Base-by-base conservation (phyloP, 1,139 yeast species). In the Yamadazyma diddensiae region DNA sequence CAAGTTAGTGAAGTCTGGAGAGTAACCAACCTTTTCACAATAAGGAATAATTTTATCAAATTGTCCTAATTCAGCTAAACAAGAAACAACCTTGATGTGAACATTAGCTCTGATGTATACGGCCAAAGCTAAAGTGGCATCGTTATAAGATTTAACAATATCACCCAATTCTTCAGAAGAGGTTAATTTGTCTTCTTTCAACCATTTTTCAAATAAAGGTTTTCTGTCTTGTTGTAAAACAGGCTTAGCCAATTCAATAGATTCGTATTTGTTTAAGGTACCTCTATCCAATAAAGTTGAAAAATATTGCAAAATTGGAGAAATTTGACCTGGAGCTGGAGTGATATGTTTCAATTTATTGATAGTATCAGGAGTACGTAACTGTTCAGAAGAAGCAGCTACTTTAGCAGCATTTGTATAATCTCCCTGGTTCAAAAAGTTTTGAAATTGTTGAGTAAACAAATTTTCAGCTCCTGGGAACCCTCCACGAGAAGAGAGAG, bases 111-210 rank as follows among this genome's bases (percentile, higher is more conserved):
- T 79, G 54, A 90, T 72, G 59, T 92, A 94, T 40, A 94, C 94
- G 17, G 95, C 94, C 50, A 94, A 71, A 3, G 97, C 96, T 47
- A 92, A 70, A 19, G 92, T 78, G 16, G 85, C 65, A 50, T 90
- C 97, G 41, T 61, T 63, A 54, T 78, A 79, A 32, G 95, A 85
- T 55, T 92, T 86, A 43, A 92, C 95, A 50, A 90, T 77, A 55
- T 94, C 99, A 64, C 98, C 99, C 47, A 94, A 75, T 62, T 90
- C 97, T 66, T 94, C 99, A 11, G 96, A 86, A 33, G 85, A 80
- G 41, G 92, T 92, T 49, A 94, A 77, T 62, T 92, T 92, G 57
- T 88, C 94, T 60, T 92, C 97, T 58, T 84, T 83, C 58, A 92
- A 77, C 94, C 97, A 94, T 65, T 90, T 92, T 63, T 94, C 98